phyloP scores from a whole-genome alignment of 768 basidiomycete species.

The Boletus reticuloceps region DNA sequence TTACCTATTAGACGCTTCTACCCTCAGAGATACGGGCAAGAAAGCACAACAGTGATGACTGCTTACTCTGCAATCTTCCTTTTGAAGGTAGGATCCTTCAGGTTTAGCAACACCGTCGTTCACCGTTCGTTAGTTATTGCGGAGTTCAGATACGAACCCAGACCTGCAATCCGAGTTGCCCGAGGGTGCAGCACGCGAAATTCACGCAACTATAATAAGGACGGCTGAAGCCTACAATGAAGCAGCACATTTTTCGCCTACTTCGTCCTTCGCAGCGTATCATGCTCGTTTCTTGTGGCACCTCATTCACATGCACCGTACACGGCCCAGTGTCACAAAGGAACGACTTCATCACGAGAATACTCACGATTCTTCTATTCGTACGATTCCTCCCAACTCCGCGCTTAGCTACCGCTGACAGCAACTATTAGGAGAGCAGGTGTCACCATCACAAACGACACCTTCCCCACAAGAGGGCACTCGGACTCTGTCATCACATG shows the following conservation, averaged over 20 bases:
- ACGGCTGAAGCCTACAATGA: constrained; percentile 79
- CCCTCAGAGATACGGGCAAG: constrained; percentile 75
- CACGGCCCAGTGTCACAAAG: constrained; percentile 42
- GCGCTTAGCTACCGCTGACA: constrained; percentile 9
- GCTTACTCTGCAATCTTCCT: constrained; percentile 83
- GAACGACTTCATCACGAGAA: constrained; percentile 38
- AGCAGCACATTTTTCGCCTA: constrained; percentile 58
- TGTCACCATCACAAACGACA: constrained; percentile 21
- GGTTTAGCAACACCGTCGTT: not conserved
- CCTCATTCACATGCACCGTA: constrained; percentile 60
- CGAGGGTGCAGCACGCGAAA: constrained; percentile 60
- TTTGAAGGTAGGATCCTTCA: constrained; percentile 52
- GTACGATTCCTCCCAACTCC: constrained; percentile 31
- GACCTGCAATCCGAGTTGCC: constrained; percentile 60
- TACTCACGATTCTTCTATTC: constrained; percentile 55
- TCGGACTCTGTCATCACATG: constrained; percentile 8
- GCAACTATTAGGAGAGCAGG: constrained; percentile 17
- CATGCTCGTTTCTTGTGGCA: constrained; percentile 78
- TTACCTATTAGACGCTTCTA: not conserved
- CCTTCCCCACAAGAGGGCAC: constrained; percentile 21
- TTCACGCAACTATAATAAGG: constrained; percentile 60
- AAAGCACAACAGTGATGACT: constrained; percentile 82
- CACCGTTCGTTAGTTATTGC: constrained; percentile 53
- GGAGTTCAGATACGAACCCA: constrained; percentile 54
- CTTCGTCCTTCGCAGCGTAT: constrained; percentile 65